Evolutionary conservation across 1,284 basidiomycete genomes (phyloP).

Genomic region (Puccinia polysora): DNA sequence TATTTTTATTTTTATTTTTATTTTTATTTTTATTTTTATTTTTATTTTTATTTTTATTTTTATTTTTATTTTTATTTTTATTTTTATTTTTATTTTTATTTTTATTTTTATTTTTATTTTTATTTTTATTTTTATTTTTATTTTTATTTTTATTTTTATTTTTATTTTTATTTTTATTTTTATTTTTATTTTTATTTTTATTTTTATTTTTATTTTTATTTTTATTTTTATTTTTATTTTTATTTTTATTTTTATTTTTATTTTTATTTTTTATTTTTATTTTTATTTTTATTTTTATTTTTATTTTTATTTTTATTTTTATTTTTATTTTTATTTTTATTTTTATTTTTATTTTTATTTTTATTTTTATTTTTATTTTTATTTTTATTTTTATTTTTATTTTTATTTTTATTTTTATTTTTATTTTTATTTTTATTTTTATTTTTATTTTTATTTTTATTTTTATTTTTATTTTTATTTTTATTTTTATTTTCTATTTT

Average conservation of each 20-base stretch:
- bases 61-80: neutral
- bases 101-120: neutral
- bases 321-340: slow-evolving; percentile 5
- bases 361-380: too few species aligned
- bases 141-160: neutral
- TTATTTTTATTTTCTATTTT: too few species aligned
- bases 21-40: neutral
- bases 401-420: too few species aligned
- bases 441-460: too few species aligned
- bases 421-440: too few species aligned
- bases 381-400: too few species aligned
- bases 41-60: neutral
- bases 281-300: too few species aligned
- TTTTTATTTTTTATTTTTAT: slow-evolving; percentile 1
- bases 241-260: neutral
- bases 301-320: too few species aligned
- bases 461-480: too few species aligned
- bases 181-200: neutral
- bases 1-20: neutral
- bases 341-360: too few species aligned
- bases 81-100: neutral
- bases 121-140: neutral
- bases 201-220: neutral
- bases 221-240: neutral
- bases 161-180: neutral